Conservation (phyloP, 306 rosid species). For the barrel medic (Medicago truncatula) region MtrunA17r5.0-ANR NC_053045.1:62821501-62822000, state of each 20-base stretch:
- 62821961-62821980: conserved; percentile 85
- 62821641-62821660: conserved; percentile 14
- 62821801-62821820: conserved; percentile 4
- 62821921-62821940: conserved; percentile 23
- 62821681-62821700: conserved; percentile 9
- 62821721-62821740: not conserved
- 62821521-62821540: conserved; percentile 82
- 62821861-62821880: conserved; percentile 30
- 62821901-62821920: not conserved
- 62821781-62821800: not conserved
- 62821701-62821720: not conserved
- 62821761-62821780: conserved; percentile 32
- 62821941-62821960: conserved; percentile 65
- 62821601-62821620: conserved; percentile 4
- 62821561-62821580: conserved; percentile 25
- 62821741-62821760: conserved; percentile 12
- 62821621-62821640: not conserved
- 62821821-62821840: conserved; percentile 8
- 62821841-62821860: conserved; percentile 36
- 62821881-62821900: conserved; percentile 18
- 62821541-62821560: conserved; percentile 67
- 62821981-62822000: conserved; percentile 87
- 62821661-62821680: conserved; percentile 6
- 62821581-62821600: conserved; percentile 7
- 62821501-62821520: conserved; percentile 80